phyloP scores from a whole-genome alignment of 306 rosid genomes.

The Dalbergia cultrata region DNA sequence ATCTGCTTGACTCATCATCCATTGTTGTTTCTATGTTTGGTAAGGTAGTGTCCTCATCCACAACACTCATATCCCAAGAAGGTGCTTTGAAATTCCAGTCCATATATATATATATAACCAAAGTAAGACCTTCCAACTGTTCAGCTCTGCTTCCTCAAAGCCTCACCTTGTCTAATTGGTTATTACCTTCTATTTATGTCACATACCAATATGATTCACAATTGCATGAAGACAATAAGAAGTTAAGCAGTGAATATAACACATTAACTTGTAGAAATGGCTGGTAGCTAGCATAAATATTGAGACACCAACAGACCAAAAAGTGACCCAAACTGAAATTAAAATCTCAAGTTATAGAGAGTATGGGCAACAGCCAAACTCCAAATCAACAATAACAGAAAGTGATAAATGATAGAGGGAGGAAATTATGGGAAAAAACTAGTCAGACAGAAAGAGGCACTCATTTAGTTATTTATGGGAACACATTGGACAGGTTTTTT shows the following conservation, averaged over 20 bases:
- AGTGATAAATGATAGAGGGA: constrained; percentile 12
- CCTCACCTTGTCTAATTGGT: constrained; percentile 30
- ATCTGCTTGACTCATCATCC: constrained; percentile 61
- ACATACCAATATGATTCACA: constrained; percentile 18
- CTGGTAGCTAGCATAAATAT: too few species aligned
- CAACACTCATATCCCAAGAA: constrained; percentile 80
- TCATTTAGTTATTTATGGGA: constrained; percentile 7
- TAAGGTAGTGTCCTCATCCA: constrained; percentile 58
- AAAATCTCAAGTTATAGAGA: neutral
- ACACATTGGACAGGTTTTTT: constrained; percentile 30
- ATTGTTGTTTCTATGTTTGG: constrained; percentile 59
- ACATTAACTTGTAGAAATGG: neutral
- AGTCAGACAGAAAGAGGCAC: constrained; percentile 27
- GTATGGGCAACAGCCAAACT: too few species aligned
- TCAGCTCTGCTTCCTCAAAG: constrained; percentile 33
- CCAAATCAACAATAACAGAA: neutral
- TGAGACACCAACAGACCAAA: constrained; percentile 4
- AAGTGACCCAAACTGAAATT: constrained; percentile 23
- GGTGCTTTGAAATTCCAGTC: constrained; percentile 90
- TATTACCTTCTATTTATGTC: constrained; percentile 32
- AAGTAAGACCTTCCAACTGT: neutral
- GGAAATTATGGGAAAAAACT: neutral
- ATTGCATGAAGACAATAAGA: constrained; percentile 48
- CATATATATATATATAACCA: constrained; percentile 64
- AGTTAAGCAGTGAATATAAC: neutral